phyloP scores from a whole-genome alignment of 805 yeast genomes.

The Teunomyces lycoperdinae region DNA sequence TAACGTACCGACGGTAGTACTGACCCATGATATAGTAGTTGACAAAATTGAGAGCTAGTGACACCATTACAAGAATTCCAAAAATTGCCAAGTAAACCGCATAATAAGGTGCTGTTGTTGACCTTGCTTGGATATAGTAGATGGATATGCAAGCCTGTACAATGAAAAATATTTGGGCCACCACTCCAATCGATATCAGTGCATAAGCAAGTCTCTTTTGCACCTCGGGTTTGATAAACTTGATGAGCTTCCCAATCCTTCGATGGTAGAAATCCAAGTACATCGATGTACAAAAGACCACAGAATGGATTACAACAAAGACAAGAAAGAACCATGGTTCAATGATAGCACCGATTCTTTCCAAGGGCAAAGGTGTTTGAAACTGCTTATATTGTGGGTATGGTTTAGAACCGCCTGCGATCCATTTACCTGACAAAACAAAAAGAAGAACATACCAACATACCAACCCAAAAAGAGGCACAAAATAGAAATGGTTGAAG shows the following conservation, averaged over 20 bases:
- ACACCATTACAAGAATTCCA: conserved; percentile 23
- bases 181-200: conserved; percentile 19
- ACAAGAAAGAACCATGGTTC: conserved; percentile 21
- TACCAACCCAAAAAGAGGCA: conserved; percentile 23
- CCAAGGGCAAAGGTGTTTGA: conserved; percentile 21
- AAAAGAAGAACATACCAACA: conserved; percentile 24
- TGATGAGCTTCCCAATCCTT: conserved; percentile 27
- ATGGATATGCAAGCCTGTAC: not conserved
- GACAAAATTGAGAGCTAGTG: conserved; percentile 24
- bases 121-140: not conserved
- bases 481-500: conserved; percentile 24
- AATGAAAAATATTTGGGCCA: conserved; percentile 1
- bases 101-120: not conserved
- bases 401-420: conserved; percentile 16
- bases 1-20: conserved; percentile 25
- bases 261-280: conserved; percentile 27
- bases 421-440: conserved; percentile 20
- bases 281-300: conserved; percentile 20
- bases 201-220: conserved; percentile 24
- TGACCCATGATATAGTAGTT: conserved; percentile 30
- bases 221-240: conserved; percentile 22
- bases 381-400: conserved; percentile 22
- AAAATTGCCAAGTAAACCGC: conserved; percentile 7
- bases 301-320: conserved; percentile 20
- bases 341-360: conserved; percentile 23